Conservation (phyloP, 116 monocot genomes). For the Dioscorea cayenensis region DNA sequence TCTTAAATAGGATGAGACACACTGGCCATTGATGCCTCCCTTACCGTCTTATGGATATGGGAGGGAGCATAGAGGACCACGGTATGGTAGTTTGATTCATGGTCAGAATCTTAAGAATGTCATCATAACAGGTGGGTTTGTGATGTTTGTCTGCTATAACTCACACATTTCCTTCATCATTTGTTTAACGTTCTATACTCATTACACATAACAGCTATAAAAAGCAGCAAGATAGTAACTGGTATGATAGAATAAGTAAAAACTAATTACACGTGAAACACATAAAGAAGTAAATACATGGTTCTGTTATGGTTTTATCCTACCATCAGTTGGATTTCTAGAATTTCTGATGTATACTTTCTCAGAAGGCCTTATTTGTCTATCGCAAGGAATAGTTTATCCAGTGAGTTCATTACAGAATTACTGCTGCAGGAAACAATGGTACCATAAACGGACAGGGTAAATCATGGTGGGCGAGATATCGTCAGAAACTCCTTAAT, state of each 20-base stretch:
- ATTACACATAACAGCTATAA: no score
- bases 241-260: no score
- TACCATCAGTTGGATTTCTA: no score
- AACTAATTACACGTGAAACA: no score
- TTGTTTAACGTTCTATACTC: not conserved
- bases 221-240: no score
- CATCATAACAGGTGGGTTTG: conserved; percentile 67
- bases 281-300: no score
- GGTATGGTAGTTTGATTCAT: conserved; percentile 84
- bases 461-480: conserved; percentile 74
- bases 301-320: no score
- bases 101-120: conserved; percentile 76
- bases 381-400: not conserved
- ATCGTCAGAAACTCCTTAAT: conserved; percentile 44
- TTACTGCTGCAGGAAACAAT: conserved; percentile 50
- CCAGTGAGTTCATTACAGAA: not conserved
- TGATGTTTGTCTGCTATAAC: not conserved
- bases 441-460: conserved; percentile 89
- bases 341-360: no score
- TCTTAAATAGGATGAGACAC: conserved; percentile 53
- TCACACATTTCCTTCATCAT: not conserved
- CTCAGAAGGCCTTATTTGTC: no score
- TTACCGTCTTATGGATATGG: conserved; percentile 81
- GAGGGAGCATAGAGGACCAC: conserved; percentile 71
- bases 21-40: conserved; percentile 76